Conservation (phyloP, 352 stramenopile genomes). For the Pythium brachiatum region DNA sequence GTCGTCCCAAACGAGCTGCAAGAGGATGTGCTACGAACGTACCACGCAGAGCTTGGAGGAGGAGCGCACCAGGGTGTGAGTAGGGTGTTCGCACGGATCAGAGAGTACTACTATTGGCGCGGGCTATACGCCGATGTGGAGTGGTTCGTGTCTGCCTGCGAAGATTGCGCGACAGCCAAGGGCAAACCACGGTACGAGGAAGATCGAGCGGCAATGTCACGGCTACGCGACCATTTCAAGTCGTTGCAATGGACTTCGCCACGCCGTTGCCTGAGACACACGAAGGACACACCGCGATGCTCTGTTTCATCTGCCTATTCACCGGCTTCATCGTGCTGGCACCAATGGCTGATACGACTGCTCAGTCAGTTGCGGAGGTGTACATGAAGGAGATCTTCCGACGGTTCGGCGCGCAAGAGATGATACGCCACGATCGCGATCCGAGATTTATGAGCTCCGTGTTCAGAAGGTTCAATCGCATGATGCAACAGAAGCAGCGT, state of each 20-base stretch:
- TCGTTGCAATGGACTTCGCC: slow-evolving; percentile 11
- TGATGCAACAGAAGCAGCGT: slow-evolving; percentile 12
- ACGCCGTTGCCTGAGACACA: background rate
- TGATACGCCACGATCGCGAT: slow-evolving; percentile 24
- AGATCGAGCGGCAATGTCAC: slow-evolving; percentile 5
- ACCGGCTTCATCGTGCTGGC: slow-evolving; percentile 9
- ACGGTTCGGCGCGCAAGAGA: slow-evolving; percentile 14
- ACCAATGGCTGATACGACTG: background rate
- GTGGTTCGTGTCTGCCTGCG: slow-evolving; percentile 2
- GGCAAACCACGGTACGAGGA: slow-evolving; percentile 14
- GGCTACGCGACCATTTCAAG: background rate
- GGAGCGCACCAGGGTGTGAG: slow-evolving; percentile 5
- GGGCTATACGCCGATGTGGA: slow-evolving; percentile 5
- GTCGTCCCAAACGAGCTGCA: background rate
- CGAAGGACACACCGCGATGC: slow-evolving; percentile 4
- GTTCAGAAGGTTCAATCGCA: slow-evolving; percentile 21
- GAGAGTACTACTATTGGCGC: background rate
- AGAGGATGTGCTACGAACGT: background rate
- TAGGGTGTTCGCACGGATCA: background rate
- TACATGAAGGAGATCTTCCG: slow-evolving; percentile 24
- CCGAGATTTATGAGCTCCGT: slow-evolving; percentile 16
- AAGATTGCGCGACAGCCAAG: slow-evolving; percentile 8
- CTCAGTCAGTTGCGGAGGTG: slow-evolving; percentile 23
- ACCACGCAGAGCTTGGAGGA: background rate
- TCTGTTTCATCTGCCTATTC: slow-evolving; percentile 9